Conservation (phyloP, 176 grass and related monocot genomes). For the Oryza australiensis region DNA sequence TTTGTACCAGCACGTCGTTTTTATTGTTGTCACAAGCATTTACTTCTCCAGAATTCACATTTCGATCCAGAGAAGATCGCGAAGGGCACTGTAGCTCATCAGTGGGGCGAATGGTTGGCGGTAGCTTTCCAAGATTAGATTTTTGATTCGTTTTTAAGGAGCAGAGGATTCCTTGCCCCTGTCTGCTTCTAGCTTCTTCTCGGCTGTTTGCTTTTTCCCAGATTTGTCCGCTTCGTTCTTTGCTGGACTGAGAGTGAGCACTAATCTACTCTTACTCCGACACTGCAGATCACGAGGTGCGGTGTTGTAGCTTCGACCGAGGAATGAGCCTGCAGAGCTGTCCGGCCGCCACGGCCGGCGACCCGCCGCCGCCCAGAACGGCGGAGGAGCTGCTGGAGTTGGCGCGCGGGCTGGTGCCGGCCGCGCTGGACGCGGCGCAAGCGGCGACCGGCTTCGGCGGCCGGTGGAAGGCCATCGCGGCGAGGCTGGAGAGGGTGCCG, state of each 20-base stretch:
- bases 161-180: background rate
- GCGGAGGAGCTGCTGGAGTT: slow-evolving; percentile 54
- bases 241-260: background rate
- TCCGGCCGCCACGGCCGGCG: slow-evolving; percentile 34
- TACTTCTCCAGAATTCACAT: background rate
- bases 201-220: background rate
- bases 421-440: slow-evolving; percentile 42
- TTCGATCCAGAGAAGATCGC: slow-evolving; percentile 19
- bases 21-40: slow-evolving; percentile 27
- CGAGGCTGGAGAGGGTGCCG: slow-evolving; percentile 66
- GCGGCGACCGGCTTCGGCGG: slow-evolving; percentile 52
- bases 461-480: slow-evolving; percentile 71
- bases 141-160: slow-evolving; percentile 32
- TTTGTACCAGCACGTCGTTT: slow-evolving; percentile 42
- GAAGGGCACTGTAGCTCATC: background rate
- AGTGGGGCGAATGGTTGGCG: slow-evolving; percentile 22
- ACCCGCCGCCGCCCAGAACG: slow-evolving; percentile 12
- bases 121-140: slow-evolving; percentile 38
- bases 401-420: slow-evolving; percentile 52
- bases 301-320: slow-evolving; percentile 12
- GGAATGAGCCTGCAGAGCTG: slow-evolving; percentile 44
- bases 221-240: slow-evolving; percentile 32
- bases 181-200: slow-evolving; percentile 33
- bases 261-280: slow-evolving; percentile 30
- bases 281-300: slow-evolving; percentile 41